A percentile compares a stretch with the other conserved stretches of the same genome.
Evolutionary conservation across 2,329 filamentous ascomycete species (phyloP).

Genomic region (Colletotrichum cereale): DNA sequence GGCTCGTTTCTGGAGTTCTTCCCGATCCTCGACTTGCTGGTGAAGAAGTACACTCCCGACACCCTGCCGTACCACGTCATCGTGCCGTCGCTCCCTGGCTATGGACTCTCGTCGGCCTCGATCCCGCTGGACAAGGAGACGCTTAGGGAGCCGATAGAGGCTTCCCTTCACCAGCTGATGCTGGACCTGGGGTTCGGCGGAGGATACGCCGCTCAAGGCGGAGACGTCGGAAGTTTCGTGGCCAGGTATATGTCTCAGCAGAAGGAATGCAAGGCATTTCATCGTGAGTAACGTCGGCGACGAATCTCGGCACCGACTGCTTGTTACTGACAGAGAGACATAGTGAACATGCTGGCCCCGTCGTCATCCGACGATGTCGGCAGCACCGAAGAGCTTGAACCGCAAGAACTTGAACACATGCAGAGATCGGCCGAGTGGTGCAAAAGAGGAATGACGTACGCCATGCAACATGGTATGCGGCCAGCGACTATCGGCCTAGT

Average conservation of each 20-base stretch:
- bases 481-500: slow-evolving; percentile 69
- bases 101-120: slow-evolving; percentile 58
- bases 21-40: slow-evolving; percentile 60
- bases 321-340: background rate
- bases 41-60: slow-evolving; percentile 60
- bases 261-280: slow-evolving; percentile 61
- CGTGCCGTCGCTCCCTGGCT: slow-evolving; percentile 67
- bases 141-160: slow-evolving; percentile 48
- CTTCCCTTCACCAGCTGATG: slow-evolving; percentile 65
- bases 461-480: slow-evolving; percentile 63
- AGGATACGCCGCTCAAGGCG: slow-evolving; percentile 68
- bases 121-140: slow-evolving; percentile 48
- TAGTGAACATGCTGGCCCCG: slow-evolving; percentile 28
- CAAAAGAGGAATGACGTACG: slow-evolving; percentile 61
- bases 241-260: slow-evolving; percentile 57
- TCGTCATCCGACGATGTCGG: background rate
- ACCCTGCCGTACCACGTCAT: slow-evolving; percentile 69
- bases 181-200: slow-evolving; percentile 62
- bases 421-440: slow-evolving; percentile 54
- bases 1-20: slow-evolving; percentile 68
- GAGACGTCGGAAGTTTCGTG: slow-evolving; percentile 65
- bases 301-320: accelerated
- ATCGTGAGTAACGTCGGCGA: slow-evolving; percentile 30
- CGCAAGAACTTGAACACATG: slow-evolving; percentile 43
- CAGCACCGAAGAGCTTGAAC: slow-evolving; percentile 1